Conservation (phyloP, 2,329 filamentous ascomycete species). For the Sporothrix pseudoabietina region DNA sequence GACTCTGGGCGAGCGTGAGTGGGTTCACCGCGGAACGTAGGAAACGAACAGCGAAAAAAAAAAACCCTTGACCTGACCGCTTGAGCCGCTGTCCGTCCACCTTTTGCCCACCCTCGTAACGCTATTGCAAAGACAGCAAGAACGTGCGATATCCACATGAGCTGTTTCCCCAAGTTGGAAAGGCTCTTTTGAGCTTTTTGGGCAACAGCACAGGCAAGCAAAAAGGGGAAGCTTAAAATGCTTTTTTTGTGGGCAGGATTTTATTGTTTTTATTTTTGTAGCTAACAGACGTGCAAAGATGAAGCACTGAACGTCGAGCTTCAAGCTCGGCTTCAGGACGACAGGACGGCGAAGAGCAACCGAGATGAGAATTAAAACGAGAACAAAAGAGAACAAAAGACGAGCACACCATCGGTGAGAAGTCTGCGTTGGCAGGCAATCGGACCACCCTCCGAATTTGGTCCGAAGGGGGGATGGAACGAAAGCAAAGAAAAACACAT, state of each 20-base stretch:
- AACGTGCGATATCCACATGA: slow-evolving; percentile 32
- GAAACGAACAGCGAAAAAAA: neutral
- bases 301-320: neutral
- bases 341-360: neutral
- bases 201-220: neutral
- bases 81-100: neutral
- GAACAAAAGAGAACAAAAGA: neutral
- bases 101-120: slow-evolving; percentile 4
- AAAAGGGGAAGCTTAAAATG: slow-evolving; percentile 5
- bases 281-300: neutral
- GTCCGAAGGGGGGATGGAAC: neutral
- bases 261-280: neutral
- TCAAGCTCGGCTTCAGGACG: no score
- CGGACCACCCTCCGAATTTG: neutral
- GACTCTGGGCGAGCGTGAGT: slow-evolving; percentile 29
- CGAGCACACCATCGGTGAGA: neutral
- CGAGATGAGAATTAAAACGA: neutral
- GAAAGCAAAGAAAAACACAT: neutral
- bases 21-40: slow-evolving; percentile 24
- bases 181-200: neutral
- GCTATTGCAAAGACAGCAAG: slow-evolving; percentile 17
- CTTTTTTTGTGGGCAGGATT: neutral
- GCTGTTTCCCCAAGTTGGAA: slow-evolving; percentile 33
- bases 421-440: neutral
- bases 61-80: neutral